Evolutionary conservation across 2,329 filamentous ascomycete species (phyloP).

Genomic region (Neopestalotiopsis rosae): DNA sequence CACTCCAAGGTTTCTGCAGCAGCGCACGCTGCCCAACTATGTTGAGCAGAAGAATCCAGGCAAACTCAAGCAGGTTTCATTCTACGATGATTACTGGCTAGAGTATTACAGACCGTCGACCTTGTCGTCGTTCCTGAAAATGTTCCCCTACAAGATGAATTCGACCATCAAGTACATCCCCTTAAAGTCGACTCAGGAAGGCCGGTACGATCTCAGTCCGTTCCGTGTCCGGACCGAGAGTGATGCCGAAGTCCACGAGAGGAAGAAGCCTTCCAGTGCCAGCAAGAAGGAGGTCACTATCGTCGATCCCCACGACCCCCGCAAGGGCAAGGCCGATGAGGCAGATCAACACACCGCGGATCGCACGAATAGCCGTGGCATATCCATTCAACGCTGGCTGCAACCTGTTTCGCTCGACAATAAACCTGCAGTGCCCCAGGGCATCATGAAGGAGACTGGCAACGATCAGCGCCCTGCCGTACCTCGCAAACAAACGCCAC

Average conservation of each 20-base stretch:
- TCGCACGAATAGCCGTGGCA: conserved; percentile 48
- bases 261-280: conserved; percentile 51
- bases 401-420: conserved; percentile 50
- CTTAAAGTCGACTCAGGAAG: conserved; percentile 73
- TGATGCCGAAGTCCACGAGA: conserved; percentile 64
- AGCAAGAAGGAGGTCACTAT: conserved; percentile 73
- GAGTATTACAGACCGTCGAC: conserved; percentile 94
- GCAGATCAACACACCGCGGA: conserved; percentile 42
- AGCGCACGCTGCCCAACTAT: conserved; percentile 61
- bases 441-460: conserved; percentile 62
- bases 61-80: conserved; percentile 54
- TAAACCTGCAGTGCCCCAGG: conserved; percentile 40
- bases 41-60: conserved; percentile 43
- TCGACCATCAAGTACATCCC: conserved; percentile 85
- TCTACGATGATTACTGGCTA: conserved; percentile 94
- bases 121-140: conserved; percentile 87
- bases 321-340: conserved; percentile 44
- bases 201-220: conserved; percentile 83
- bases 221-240: conserved; percentile 78
- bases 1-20: conserved; percentile 73
- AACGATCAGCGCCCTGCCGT: conserved; percentile 15
- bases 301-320: conserved; percentile 60
- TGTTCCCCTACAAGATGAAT: conserved; percentile 92
- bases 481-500: conserved; percentile 60
- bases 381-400: conserved; percentile 68